Evolutionary conservation across 2,329 filamentous ascomycete species (phyloP), one percentile per base, ranked within the genome.

Genomic region (Aphanoascus verrucosus): DNA sequence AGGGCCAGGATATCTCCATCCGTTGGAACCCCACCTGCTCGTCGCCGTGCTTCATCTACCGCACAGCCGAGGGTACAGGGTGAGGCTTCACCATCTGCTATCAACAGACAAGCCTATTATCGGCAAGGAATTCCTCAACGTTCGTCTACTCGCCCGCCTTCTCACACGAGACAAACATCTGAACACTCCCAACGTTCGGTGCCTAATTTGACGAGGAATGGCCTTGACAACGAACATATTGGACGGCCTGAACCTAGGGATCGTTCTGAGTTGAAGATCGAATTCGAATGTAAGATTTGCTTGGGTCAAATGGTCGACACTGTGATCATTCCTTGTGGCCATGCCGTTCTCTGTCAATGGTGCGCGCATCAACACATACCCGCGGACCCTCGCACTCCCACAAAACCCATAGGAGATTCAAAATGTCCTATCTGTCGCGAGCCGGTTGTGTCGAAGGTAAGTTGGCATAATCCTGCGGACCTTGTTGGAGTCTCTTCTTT

Each of bases 291-390:
- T 58, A 72, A 75, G 56, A 69, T 78, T 15, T 80, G 77, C 60
- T 76, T 77, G 59, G 68, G 68, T 8, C 77, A 80, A 60, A 47
- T 74, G 1, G 74, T 77, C 0, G 74, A 79, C 55, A 73, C 74
- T 5, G 76, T 74, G 1, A 64, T 77, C 15, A 59, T 79, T 35
- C 77, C 77, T 0, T 80, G 77, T 56, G 77, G 77, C 0, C 77
- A 80, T 61, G 68, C 78, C 56, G 69, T 75, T 34, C 74, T 80
- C 68, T 80, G 77, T 60, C 65, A 70, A 38, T 80, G 76, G 76
- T 80, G 77, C 58, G 75, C 74, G 2, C 74, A 77, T 48, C 69
- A 75, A 48, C 70, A 74, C 43, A 68, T 75, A 34, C 76, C 76
- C 1, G 67, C 67, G 60, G 53, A 60, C 65, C 28, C 71, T 74